Conservation (phyloP, 163 green algal genomes). For the Chlamydomonas reinhardtii region DNA sequence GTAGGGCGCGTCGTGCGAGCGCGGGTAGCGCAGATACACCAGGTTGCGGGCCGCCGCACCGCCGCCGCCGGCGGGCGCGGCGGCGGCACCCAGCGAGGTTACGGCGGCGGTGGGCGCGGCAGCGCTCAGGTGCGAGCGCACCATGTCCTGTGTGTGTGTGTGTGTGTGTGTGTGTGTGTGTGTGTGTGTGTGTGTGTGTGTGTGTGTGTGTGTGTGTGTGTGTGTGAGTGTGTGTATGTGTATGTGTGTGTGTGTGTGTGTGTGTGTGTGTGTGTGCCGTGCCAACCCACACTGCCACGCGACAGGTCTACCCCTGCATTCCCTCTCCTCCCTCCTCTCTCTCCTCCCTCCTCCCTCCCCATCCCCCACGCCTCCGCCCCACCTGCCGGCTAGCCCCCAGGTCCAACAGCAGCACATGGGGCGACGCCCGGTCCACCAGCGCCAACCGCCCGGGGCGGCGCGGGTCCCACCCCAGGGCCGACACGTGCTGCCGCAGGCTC, state of each 20-base stretch:
- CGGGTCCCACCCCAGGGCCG: slow-evolving; percentile 35
- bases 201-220: too few relatives aligned
- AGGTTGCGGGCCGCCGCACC: slow-evolving; percentile 16
- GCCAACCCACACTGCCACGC: too few relatives aligned
- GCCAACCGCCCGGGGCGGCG: slow-evolving; percentile 11
- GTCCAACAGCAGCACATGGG: slow-evolving; percentile 24
- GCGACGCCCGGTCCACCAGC: neutral
- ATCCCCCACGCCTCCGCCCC: neutral
- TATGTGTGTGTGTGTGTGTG: too few relatives aligned
- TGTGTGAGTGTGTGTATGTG: too few relatives aligned
- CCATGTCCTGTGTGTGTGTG: too few relatives aligned
- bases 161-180: too few relatives aligned
- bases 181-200: too few relatives aligned
- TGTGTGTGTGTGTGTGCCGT: too few relatives aligned
- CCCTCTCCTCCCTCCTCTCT: too few relatives aligned
- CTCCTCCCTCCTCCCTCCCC: neutral
- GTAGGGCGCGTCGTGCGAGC: slow-evolving; percentile 1
- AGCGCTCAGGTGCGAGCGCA: neutral
- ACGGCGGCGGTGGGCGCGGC: neutral
- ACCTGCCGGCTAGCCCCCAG: neutral
- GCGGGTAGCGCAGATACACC: slow-evolving; percentile 28
- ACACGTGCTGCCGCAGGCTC: slow-evolving; percentile 1
- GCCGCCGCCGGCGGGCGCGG: neutral
- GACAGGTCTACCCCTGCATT: too few relatives aligned
- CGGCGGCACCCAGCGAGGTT: too few relatives aligned